A percentile compares a stretch with the other conserved stretches of the same genome.
These are phyloP conservation scores for Hylodesmum podocarpum DNA, from an alignment of 306 rosid species.

Conservation along the genomic window DNA sequence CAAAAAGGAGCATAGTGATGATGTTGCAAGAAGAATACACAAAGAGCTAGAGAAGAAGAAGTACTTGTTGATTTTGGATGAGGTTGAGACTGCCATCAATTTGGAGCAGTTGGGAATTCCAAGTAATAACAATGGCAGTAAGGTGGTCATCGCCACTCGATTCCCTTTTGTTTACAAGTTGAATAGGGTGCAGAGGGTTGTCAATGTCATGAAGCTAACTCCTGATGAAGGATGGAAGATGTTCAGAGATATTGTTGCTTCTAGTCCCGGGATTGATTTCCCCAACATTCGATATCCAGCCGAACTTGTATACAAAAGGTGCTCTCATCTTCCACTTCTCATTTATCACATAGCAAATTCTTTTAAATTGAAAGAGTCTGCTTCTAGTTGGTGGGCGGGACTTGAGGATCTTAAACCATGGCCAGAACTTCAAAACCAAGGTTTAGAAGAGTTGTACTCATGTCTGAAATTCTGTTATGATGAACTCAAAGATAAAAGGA, in stretches of 20 bases:
- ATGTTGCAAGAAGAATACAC: slow-evolving; percentile 14
- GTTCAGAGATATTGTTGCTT: slow-evolving; percentile 10
- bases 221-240: slow-evolving; percentile 31
- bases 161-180: not conserved
- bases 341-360: slow-evolving; percentile 26
- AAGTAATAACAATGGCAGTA: slow-evolving; percentile 6
- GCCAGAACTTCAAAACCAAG: slow-evolving; percentile 9
- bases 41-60: not conserved
- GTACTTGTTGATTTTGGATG: slow-evolving; percentile 40
- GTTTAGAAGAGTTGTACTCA: slow-evolving; percentile 28
- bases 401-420: slow-evolving; percentile 17
- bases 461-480: slow-evolving; percentile 23
- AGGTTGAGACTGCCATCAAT: not conserved
- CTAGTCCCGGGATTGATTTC: not conserved
- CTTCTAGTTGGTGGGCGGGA: slow-evolving; percentile 20
- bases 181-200: not conserved
- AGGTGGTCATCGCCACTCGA: slow-evolving; percentile 30
- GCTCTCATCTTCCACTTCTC: slow-evolving; percentile 36
- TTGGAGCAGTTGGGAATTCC: slow-evolving; percentile 16
- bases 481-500: slow-evolving; percentile 13
- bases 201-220: slow-evolving; percentile 8
- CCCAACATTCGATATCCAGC: slow-evolving; percentile 22
- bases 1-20: not conserved
- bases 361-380: not conserved
- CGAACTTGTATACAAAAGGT: slow-evolving; percentile 14